A percentile compares a stretch with the other conserved stretches of the same genome.
These are phyloP conservation scores for Kickxella alabastrina DNA, from an alignment of 192 early-diverging fungal species.

Conservation along the genomic window DNA sequence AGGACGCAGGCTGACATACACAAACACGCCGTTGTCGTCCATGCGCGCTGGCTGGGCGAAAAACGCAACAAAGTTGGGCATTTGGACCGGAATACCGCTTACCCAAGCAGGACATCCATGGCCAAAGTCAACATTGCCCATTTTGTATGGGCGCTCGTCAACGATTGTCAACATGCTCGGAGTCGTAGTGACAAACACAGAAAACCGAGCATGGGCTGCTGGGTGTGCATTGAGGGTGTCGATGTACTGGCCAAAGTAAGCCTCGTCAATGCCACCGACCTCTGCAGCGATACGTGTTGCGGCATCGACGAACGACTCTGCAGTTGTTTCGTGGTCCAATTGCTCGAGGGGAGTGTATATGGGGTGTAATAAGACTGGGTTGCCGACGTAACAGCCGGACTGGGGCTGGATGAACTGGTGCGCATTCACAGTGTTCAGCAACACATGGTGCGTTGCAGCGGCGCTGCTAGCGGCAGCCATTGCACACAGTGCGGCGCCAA, in stretches of 20 bases:
- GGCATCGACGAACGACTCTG: conserved; percentile 2
- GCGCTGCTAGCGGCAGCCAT: not conserved
- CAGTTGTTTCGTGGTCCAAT: not conserved
- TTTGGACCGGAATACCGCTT: conserved; percentile 23
- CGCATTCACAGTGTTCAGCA: conserved; percentile 24
- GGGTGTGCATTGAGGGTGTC: conserved; percentile 14
- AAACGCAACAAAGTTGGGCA: conserved; percentile 34
- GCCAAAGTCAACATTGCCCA: conserved; percentile 31
- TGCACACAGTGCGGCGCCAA: not conserved
- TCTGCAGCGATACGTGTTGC: conserved; percentile 4
- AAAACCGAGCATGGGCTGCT: conserved; percentile 8
- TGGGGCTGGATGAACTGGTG: conserved; percentile 7
- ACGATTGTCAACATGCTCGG: conserved; percentile 12
- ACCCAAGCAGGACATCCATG: conserved; percentile 31
- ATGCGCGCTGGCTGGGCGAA: conserved; percentile 8
- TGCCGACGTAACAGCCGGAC: conserved; percentile 23
- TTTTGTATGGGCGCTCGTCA: conserved; percentile 27
- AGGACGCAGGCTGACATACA: conserved; percentile 19
- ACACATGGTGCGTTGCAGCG: not conserved
- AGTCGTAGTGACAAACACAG: conserved; percentile 3
- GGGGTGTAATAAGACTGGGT: conserved; percentile 17
- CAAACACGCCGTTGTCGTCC: conserved; percentile 5
- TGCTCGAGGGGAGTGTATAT: not conserved
- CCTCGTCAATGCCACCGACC: conserved; percentile 2
- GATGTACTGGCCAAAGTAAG: conserved; percentile 14